Percentiles rank a stretch among this genome's conserved stretches.
Conservation (phyloP, 2,329 filamentous ascomycete species). For the Verticillium dahliae region DNA sequence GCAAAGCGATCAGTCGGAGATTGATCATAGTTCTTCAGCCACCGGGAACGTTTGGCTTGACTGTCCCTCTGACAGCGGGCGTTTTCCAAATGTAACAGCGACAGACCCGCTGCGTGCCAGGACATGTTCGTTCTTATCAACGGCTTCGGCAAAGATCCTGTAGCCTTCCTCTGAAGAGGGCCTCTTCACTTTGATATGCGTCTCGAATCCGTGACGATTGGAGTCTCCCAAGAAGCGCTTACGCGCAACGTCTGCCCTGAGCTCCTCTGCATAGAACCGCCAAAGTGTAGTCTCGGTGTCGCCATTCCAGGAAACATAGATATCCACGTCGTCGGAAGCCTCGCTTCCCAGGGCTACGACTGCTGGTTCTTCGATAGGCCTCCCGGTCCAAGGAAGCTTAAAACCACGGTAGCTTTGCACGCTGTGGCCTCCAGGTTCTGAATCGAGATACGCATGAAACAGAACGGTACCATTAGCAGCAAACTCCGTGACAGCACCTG, state of each 20-base stretch:
- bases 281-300: constrained; percentile 24
- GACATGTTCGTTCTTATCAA: background rate
- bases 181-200: background rate
- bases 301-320: constrained; percentile 28
- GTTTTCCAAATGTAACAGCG: background rate
- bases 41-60: background rate
- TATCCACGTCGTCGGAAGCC: background rate
- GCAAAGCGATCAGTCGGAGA: background rate
- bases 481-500: constrained; percentile 40
- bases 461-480: constrained; percentile 39
- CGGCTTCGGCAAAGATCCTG: background rate
- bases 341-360: constrained; percentile 8
- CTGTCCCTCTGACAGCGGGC: background rate
- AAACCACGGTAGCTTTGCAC: constrained; percentile 49
- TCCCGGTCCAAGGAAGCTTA: constrained; percentile 46
- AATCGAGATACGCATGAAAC: constrained; percentile 44
- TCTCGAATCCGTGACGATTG: constrained; percentile 7
- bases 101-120: background rate
- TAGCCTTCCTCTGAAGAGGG: background rate
- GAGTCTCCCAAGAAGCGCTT: constrained; percentile 4
- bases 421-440: constrained; percentile 23
- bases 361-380: constrained; percentile 30
- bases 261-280: constrained; percentile 17
- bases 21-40: background rate
- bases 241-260: constrained; percentile 8